Conservation (phyloP, 306 rosid species). For the Oemleria cerasiformis region DNA sequence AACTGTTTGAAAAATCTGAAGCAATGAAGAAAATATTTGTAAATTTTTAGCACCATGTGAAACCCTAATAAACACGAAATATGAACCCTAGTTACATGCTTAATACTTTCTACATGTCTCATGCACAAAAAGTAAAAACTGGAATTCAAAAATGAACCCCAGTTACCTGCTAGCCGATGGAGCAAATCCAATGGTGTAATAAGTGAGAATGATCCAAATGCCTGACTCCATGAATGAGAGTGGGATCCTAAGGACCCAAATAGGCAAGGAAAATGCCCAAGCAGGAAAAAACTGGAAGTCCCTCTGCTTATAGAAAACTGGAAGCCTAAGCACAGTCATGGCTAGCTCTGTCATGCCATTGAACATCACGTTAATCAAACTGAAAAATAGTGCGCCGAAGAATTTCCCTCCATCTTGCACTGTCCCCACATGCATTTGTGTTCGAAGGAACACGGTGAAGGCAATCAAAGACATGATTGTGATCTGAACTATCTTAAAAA, state of each 20-base stretch:
- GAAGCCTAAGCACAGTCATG: constrained; percentile 60
- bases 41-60: not conserved
- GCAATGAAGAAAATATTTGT: constrained; percentile 5
- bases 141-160: not conserved
- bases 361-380: constrained; percentile 62
- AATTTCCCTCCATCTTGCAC: constrained; percentile 48
- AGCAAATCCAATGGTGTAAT: constrained; percentile 80
- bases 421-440: constrained; percentile 52
- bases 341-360: constrained; percentile 69
- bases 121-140: not conserved
- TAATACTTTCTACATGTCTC: too few species aligned
- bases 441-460: constrained; percentile 63
- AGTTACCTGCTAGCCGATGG: constrained; percentile 65
- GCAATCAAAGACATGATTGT: constrained; percentile 47
- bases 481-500: constrained; percentile 59
- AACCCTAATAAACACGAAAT: not conserved
- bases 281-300: constrained; percentile 73
- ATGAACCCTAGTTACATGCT: too few species aligned
- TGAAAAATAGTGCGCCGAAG: constrained; percentile 66
- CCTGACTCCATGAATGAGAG: constrained; percentile 60
- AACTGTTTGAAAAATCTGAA: constrained; percentile 77
- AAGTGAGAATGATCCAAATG: constrained; percentile 70
- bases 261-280: constrained; percentile 74
- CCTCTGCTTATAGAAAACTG: constrained; percentile 71
- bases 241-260: constrained; percentile 77